These are phyloP conservation scores for Tulasnella sp. DNA, from an alignment of 768 basidiomycete genomes.

Conservation along the genomic window DNA sequence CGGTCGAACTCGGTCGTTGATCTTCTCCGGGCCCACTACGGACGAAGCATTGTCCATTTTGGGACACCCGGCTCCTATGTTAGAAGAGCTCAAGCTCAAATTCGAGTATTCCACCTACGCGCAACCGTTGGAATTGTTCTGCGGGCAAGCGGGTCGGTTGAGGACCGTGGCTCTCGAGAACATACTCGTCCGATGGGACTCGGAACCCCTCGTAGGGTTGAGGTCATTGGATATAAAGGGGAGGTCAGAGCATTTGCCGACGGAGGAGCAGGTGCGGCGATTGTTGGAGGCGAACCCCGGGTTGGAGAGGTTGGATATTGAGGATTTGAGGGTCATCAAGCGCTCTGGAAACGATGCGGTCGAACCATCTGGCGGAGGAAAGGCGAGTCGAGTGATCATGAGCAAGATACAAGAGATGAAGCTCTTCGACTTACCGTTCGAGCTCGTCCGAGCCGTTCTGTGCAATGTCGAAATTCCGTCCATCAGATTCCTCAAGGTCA, in stretches of 20 bases:
- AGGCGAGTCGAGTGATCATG: not conserved
- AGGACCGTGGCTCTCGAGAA: not conserved
- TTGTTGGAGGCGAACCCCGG: no score
- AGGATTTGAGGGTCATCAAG: not conserved
- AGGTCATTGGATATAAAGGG: not conserved
- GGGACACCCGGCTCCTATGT: not conserved
- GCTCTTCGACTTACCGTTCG: not conserved
- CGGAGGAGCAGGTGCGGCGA: not conserved
- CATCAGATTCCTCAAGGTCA: no score
- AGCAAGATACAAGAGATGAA: no score
- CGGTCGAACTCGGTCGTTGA: no score
- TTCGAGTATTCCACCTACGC: not conserved
- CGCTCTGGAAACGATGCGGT: not conserved
- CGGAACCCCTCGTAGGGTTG: not conserved
- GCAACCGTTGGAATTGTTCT: not conserved
- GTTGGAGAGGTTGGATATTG: no score
- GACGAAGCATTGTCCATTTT: not conserved
- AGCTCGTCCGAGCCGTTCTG: not conserved
- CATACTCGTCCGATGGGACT: not conserved
- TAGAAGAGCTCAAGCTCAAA: not conserved
- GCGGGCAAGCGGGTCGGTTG: not conserved
- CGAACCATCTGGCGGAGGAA: not conserved
- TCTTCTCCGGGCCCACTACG: no score
- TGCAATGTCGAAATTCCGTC: no score
- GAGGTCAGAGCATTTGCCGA: not conserved